A percentile compares a stretch with the other conserved stretches of the same genome.
Conservation (phyloP, 108 stramenopile species). For the Skeletonema tropicum region DNA sequence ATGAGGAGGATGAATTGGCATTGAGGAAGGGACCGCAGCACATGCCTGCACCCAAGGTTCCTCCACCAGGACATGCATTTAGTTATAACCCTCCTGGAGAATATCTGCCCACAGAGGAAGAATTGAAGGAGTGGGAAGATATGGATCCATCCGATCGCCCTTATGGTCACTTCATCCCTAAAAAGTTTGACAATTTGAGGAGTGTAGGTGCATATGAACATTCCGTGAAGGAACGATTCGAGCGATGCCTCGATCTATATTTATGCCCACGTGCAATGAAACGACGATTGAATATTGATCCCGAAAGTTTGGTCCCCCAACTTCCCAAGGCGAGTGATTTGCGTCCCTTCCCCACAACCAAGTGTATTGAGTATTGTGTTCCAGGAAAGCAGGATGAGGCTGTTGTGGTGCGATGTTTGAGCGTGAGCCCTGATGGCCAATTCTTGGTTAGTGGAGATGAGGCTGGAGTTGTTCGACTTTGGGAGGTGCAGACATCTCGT, state of each 20-base stretch:
- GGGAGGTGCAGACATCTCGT: slow-evolving; percentile 94
- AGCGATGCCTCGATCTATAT: slow-evolving; percentile 98
- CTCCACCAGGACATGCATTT: slow-evolving; percentile 96
- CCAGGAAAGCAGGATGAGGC: slow-evolving; percentile 48
- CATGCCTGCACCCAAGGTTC: slow-evolving; percentile 96
- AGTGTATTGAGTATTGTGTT: slow-evolving; percentile 84
- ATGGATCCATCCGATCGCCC: slow-evolving; percentile 91
- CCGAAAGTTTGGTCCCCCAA: slow-evolving; percentile 94
- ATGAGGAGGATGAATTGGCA: slow-evolving; percentile 89
- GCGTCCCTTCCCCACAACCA: slow-evolving; percentile 95
- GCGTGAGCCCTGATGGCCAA: slow-evolving; percentile 92
- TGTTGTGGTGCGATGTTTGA: slow-evolving; percentile 70
- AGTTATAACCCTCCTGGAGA: slow-evolving; percentile 98
- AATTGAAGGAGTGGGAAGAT: slow-evolving; percentile 90
- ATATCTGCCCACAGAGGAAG: slow-evolving; percentile 94
- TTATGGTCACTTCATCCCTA: slow-evolving; percentile 88
- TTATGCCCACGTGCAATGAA: slow-evolving; percentile 96
- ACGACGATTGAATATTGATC: slow-evolving; percentile 94
- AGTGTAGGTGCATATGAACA: slow-evolving; percentile 94
- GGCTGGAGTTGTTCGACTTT: slow-evolving; percentile 90
- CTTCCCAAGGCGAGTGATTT: slow-evolving; percentile 94
- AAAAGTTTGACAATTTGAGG: slow-evolving; percentile 88
- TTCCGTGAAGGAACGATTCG: slow-evolving; percentile 94
- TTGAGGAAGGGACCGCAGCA: slow-evolving; percentile 92
- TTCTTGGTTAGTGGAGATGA: slow-evolving; percentile 93